Percentiles rank a stretch among this genome's conserved stretches.
Conservation (phyloP, 2,329 filamentous ascomycete species). For the Grosmannia serpens region DNA sequence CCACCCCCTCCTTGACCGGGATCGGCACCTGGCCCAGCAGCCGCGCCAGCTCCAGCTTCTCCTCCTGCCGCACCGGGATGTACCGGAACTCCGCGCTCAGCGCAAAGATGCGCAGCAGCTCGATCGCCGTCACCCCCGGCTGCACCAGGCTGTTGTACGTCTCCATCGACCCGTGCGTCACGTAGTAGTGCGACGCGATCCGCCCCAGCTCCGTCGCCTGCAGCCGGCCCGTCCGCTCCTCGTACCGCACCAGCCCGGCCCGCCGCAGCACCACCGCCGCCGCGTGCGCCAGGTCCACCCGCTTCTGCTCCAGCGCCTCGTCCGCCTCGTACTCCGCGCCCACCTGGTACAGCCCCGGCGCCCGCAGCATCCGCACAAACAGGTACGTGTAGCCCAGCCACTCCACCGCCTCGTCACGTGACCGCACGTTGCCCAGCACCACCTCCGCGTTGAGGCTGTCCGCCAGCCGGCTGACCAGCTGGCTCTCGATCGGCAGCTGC, state of each 20-base stretch:
- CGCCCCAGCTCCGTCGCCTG: slow-evolving; percentile 89
- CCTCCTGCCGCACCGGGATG: slow-evolving; percentile 92
- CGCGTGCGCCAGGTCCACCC: slow-evolving; percentile 94
- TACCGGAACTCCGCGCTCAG: slow-evolving; percentile 98
- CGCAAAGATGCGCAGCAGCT: slow-evolving; percentile 92
- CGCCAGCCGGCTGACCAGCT: slow-evolving; percentile 82
- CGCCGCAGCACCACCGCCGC: slow-evolving; percentile 80
- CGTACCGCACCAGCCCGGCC: slow-evolving; percentile 84
- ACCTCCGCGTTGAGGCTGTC: slow-evolving; percentile 96
- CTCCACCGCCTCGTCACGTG: slow-evolving; percentile 90
- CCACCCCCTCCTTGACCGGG: slow-evolving; percentile 93
- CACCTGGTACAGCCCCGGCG: slow-evolving; percentile 88
- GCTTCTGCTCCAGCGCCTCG: slow-evolving; percentile 82
- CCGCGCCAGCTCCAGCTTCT: slow-evolving; percentile 93
- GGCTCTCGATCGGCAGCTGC: slow-evolving; percentile 93
- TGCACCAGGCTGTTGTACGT: slow-evolving; percentile 95
- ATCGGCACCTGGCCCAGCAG: slow-evolving; percentile 82
- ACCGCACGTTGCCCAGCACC: slow-evolving; percentile 86
- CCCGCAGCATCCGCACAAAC: slow-evolving; percentile 94
- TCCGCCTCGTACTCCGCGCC: slow-evolving; percentile 93
- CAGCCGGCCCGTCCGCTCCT: slow-evolving; percentile 80
- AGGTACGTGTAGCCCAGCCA: slow-evolving; percentile 98
- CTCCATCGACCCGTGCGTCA: slow-evolving; percentile 90
- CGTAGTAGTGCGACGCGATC: slow-evolving; percentile 97
- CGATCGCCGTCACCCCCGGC: slow-evolving; percentile 83